phyloP scores from a whole-genome alignment of 129 eudicot genomes.

The Flaveria ramosissima region DNA sequence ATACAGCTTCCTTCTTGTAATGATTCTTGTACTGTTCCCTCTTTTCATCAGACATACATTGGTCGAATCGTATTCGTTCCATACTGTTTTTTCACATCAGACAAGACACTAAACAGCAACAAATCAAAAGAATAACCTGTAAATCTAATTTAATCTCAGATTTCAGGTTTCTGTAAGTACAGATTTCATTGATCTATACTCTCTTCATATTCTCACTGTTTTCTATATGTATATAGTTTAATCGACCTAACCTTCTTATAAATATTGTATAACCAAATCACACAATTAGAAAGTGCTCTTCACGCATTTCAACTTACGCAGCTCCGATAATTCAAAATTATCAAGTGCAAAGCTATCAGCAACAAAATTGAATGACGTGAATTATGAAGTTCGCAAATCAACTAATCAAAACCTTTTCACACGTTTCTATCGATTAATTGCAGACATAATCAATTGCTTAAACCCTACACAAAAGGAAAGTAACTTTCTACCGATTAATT shows the following conservation, averaged over 20 bases:
- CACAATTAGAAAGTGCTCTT: background rate
- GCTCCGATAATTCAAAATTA: background rate
- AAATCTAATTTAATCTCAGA: background rate
- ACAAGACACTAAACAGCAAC: background rate
- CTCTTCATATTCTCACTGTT: background rate
- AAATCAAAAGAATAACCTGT: constrained; percentile 1
- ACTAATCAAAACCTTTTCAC: background rate
- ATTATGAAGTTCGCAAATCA: background rate
- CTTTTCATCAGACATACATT: constrained; percentile 36
- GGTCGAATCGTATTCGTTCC: constrained; percentile 36
- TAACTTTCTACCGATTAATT: constrained; percentile 11
- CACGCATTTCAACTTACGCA: constrained; percentile 14
- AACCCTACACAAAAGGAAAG: constrained; percentile 10
- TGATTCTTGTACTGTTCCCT: constrained; percentile 39
- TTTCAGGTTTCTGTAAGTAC: no score
- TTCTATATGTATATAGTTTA: background rate
- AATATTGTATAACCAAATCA: background rate
- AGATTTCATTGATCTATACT: no score
- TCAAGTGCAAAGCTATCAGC: background rate
- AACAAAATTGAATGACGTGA: constrained; percentile 3
- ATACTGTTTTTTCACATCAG: constrained; percentile 30
- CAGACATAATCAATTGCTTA: background rate
- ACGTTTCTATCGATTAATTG: constrained; percentile 12
- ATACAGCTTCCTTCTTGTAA: constrained; percentile 49
- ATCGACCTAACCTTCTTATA: background rate